Evolutionary conservation across 1,284 basidiomycete genomes (phyloP), one percentile per base, ranked within the genome.

Genomic region (Papiliotrema nemorosa): DNA sequence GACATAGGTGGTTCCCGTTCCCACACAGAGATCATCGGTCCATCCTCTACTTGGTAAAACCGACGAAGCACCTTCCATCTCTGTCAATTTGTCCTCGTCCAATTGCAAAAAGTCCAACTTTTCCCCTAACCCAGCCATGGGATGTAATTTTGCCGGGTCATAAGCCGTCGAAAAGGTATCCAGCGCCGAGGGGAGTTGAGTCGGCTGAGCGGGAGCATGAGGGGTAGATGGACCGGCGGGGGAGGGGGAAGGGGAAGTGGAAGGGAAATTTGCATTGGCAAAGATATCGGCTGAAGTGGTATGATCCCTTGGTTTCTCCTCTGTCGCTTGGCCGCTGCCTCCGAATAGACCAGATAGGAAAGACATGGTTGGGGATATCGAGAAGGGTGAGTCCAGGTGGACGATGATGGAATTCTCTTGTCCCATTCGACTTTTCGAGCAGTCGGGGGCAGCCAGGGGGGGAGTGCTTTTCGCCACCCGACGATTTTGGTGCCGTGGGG

Each of bases 11-110:
- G 93, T 96, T 52, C 96, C 96, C 65, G 94, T 97, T 63, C 96
- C 96, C 77, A 98, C 97, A 82, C 92, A 97, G 55, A 99, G 80
- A 77, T 98, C 96, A 79, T 99, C 96, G 76, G 90, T 90, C 93
- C 92, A 99, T 53, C 96, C 94, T 75, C 96, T 81, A 71, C 87
- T 89, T 64, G 91, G 90, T 62, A 94, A 82, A 56, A 90, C 88
- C 57, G 88, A 88, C 66, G 81, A 82, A 67, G 87, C 82, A 54
- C 92, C 90, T 70, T 88, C 87, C 62, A 93, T 78, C 53, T 90
- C 84, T 75, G 79, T 87, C 68, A 87, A 84, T 79, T 94, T 90
- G 78, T 93, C 88, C 77, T 97, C 89, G 64, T 97, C 90, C 57
- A 97, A 80, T 66, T 88, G 80, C 54, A 97, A 79, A 77, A 94